Conservation (phyloP, 805 yeast species). For the Lachancea cidri region DNA sequence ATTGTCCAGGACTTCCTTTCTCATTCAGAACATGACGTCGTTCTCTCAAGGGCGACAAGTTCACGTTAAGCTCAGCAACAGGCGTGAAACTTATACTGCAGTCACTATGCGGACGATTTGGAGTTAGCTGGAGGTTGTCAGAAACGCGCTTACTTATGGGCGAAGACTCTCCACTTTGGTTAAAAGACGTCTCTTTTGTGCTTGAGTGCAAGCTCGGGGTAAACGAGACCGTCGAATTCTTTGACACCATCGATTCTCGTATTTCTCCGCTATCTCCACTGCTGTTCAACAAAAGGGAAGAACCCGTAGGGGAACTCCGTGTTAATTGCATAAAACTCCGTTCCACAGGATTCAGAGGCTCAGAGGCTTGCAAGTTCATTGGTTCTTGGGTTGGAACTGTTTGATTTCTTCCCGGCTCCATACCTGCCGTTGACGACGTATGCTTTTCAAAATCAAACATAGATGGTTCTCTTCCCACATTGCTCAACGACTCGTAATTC, state of each 20-base stretch:
- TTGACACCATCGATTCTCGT: too few relatives aligned
- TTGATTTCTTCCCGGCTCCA: not conserved
- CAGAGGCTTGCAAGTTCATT: not conserved
- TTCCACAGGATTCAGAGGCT: conserved; percentile 25
- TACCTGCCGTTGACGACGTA: not conserved
- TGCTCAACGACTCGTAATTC: not conserved
- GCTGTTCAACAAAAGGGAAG: not conserved
- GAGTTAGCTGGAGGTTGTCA: not conserved
- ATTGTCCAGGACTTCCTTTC: not conserved
- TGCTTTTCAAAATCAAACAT: conserved; percentile 7
- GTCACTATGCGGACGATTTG: not conserved
- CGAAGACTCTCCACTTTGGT: too few relatives aligned
- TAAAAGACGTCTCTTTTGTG: too few relatives aligned
- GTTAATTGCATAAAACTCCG: conserved; percentile 30
- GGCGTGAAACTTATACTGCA: conserved; percentile 9
- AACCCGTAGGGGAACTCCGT: conserved; percentile 11
- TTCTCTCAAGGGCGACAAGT: conserved; percentile 2
- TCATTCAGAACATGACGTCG: not conserved
- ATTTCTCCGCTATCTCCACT: too few relatives aligned
- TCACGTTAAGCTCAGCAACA: conserved; percentile 8
- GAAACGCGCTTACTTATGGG: too few relatives aligned
- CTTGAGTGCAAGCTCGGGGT: too few relatives aligned
- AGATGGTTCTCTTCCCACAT: conserved; percentile 2
- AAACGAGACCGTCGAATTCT: too few relatives aligned
- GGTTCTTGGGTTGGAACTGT: not conserved